Percentiles rank a stretch among this genome's conserved stretches.
phyloP scores from a whole-genome alignment of 2,329 filamentous ascomycete genomes.

The Penicillium sp. region DNA sequence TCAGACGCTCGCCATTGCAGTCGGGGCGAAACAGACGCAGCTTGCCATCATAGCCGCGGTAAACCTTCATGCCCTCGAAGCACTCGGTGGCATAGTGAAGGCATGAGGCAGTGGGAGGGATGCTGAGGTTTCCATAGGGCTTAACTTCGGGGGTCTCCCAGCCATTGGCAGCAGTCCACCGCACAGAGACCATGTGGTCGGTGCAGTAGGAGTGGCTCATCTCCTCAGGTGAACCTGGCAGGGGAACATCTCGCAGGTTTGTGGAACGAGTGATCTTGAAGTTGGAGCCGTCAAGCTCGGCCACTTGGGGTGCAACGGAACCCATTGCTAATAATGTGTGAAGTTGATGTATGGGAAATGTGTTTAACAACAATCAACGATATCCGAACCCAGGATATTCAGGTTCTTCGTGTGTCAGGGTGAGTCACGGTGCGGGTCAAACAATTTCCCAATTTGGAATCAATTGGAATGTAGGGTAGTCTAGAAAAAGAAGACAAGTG shows the following conservation, averaged over 20 bases:
- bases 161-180: constrained; percentile 68
- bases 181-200: constrained; percentile 84
- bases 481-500: not conserved
- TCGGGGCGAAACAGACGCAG: constrained; percentile 78
- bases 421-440: constrained; percentile 18
- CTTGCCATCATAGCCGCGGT: constrained; percentile 69
- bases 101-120: constrained; percentile 79
- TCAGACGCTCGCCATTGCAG: constrained; percentile 70
- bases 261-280: constrained; percentile 44
- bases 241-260: constrained; percentile 41
- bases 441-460: not conserved
- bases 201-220: constrained; percentile 58
- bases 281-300: constrained; percentile 46
- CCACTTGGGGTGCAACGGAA: constrained; percentile 31
- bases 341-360: not conserved
- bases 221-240: constrained; percentile 45
- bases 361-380: not conserved
- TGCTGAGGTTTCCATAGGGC: constrained; percentile 75
- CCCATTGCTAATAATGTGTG: constrained; percentile 30
- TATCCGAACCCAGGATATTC: not conserved
- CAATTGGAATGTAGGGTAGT: not conserved
- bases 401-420: not conserved
- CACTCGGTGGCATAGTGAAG: constrained; percentile 91
- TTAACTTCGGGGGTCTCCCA: constrained; percentile 76
- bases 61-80: constrained; percentile 83